Evolutionary conservation across 352 stramenopile genomes (phyloP), one percentile per base, ranked within the genome.

Genomic region (Phytopythium ostracodes): DNA sequence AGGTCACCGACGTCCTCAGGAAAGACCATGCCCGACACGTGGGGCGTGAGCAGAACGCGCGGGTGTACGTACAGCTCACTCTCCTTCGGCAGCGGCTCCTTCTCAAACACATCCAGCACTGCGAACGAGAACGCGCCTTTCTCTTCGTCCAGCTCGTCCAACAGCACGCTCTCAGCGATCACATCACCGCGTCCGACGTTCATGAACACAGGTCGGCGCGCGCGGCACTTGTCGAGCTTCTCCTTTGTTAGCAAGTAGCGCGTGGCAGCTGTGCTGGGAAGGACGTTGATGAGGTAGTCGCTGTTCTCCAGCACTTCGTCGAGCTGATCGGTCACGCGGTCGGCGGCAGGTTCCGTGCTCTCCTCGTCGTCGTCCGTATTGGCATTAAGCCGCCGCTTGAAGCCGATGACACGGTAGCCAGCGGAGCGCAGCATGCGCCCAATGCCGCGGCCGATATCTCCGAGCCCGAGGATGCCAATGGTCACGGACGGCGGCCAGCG

Each of bases 111-210:
- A 52, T 90, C 81, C 29, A 90, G 70, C 60, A 87, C 79, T 3
- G 78, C 78, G 20, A 61, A 65, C 27, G 79, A 85, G 42, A 97
- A 63, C 55, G 73, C 79, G 6, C 71, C 36, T 0, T 75, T 56
- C 66, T 96, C 78, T 20, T 74, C 29, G 47, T 35, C 31, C 22
- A 97, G 71, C 36, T 85, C 77, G 9, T 66, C 25, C 27, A 96
- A 5, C 53, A 97, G 65, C 44, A 67, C 66, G 33, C 52, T 54
- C 63, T 95, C 83, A 31, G 66, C 64, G 53, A 94, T 77, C 8
- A 97, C 71, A 63, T 97, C 87, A 20, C 89, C 89, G 51, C 87
- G 79, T 7, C 89, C 89, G 57, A 94, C 85, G 71, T 96, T 96
- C 66, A 96, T 79, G 59, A 97, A 85, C 52, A 94, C 79, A 15